Percentiles rank a stretch among this genome's conserved stretches.
Evolutionary conservation across 495 filamentous ascomycete species (phyloP).

Genomic region (Penicillium verhagenii): DNA sequence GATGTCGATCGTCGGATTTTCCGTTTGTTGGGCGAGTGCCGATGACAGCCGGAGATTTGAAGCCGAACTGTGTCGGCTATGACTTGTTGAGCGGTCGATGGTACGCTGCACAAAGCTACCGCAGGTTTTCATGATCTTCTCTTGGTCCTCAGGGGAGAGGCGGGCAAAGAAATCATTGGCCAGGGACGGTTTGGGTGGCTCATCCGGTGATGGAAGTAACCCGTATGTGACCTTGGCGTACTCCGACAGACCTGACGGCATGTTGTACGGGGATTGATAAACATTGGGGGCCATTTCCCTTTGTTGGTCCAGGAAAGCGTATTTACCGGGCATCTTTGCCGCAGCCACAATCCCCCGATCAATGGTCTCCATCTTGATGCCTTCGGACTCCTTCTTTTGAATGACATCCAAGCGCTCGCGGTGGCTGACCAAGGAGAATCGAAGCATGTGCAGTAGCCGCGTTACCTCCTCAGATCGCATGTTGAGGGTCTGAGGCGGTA

Average conservation of each 20-base stretch:
- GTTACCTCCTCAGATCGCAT: constrained; percentile 50
- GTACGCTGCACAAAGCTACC: constrained; percentile 48
- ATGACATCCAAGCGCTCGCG: constrained; percentile 47
- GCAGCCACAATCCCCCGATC: constrained; percentile 33
- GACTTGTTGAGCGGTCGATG: constrained; percentile 40
- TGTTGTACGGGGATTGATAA: constrained; percentile 50
- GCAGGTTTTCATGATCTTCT: constrained; percentile 48
- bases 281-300: constrained; percentile 42
- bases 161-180: constrained; percentile 47
- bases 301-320: constrained; percentile 46
- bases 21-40: constrained; percentile 45
- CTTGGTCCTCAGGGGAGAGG: constrained; percentile 40
- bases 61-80: constrained; percentile 45
- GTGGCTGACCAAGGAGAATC: constrained; percentile 47
- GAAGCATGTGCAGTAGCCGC: constrained; percentile 47
- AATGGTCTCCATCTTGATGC: constrained; percentile 35
- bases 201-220: constrained; percentile 36
- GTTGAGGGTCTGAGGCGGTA: constrained; percentile 45
- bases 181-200: constrained; percentile 41
- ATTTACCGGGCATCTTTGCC: constrained; percentile 41
- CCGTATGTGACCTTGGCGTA: constrained; percentile 44
- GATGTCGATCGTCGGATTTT: constrained; percentile 50
- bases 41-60: constrained; percentile 46
- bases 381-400: constrained; percentile 45
- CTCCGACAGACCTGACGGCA: constrained; percentile 46